These are phyloP conservation scores for Aaosphaeria pasadenensis DNA, from an alignment of 2,329 filamentous ascomycete species.

Conservation along the genomic window DNA sequence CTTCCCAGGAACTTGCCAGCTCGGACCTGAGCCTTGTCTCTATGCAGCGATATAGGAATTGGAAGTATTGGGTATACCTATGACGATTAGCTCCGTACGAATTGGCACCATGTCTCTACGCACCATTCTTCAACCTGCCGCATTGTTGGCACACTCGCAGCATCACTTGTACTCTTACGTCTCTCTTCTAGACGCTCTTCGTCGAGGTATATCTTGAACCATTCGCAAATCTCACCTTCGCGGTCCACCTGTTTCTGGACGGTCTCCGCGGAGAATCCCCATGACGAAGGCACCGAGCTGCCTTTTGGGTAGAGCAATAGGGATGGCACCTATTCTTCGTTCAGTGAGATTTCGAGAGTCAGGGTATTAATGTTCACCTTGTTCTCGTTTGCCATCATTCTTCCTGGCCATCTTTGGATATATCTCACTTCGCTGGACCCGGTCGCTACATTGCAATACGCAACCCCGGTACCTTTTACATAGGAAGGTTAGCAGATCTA, in stretches of 20 bases:
- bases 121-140: constrained; percentile 48
- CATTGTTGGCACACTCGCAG: constrained; percentile 43
- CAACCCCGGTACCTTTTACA: constrained; percentile 32
- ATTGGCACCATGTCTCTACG: constrained; percentile 17
- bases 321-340: constrained; percentile 43
- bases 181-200: constrained; percentile 43
- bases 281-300: constrained; percentile 39
- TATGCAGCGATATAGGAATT: constrained; percentile 17
- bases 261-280: constrained; percentile 48
- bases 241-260: constrained; percentile 30
- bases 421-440: constrained; percentile 29
- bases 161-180: constrained; percentile 40
- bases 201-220: constrained; percentile 56
- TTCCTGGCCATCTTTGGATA: constrained; percentile 54
- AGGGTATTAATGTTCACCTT: constrained; percentile 29
- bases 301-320: constrained; percentile 48
- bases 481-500: background rate
- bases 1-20: constrained; percentile 16
- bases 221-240: constrained; percentile 41
- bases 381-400: constrained; percentile 52
- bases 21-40: constrained; percentile 6
- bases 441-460: constrained; percentile 36
- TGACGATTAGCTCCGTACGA: background rate
- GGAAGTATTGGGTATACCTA: constrained; percentile 42
- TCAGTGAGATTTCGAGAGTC: background rate